Evolutionary conservation across 805 yeast genomes (phyloP).

Genomic region (Pichia ethanolica): DNA sequence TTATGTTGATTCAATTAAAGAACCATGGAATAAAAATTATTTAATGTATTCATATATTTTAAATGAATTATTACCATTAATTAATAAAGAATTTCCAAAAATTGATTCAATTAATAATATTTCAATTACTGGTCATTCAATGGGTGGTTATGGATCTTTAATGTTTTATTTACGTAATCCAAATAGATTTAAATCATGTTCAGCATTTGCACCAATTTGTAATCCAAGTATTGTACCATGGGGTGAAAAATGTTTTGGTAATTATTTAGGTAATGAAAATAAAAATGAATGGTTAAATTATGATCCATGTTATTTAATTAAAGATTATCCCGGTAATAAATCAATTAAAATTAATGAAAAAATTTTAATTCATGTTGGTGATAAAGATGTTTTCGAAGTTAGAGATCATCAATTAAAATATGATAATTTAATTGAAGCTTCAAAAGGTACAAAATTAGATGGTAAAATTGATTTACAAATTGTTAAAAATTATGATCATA

Average conservation of each 20-base stretch:
- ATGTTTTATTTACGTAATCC: constrained; percentile 60
- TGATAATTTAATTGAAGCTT: constrained; percentile 57
- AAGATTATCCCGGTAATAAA: constrained; percentile 37
- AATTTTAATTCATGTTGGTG: constrained; percentile 80
- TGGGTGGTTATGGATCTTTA: constrained; percentile 97
- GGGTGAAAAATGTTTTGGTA: constrained; percentile 81
- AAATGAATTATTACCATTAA: constrained; percentile 54
- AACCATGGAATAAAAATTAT: constrained; percentile 66
- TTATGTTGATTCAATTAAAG: constrained; percentile 75
- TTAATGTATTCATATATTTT: constrained; percentile 82
- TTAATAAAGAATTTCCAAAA: constrained; percentile 34
- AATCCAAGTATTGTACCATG: constrained; percentile 75
- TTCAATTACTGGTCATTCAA: constrained; percentile 92
- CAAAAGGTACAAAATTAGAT: constrained; percentile 49
- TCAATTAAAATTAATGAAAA: constrained; percentile 29
- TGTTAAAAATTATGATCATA: constrained; percentile 86
- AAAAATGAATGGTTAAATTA: constrained; percentile 60
- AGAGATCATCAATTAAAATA: constrained; percentile 57
- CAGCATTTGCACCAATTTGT: constrained; percentile 86
- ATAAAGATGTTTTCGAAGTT: constrained; percentile 62
- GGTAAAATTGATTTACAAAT: constrained; percentile 51
- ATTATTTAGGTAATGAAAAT: constrained; percentile 58
- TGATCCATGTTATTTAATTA: constrained; percentile 76
- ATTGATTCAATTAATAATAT: constrained; percentile 55
- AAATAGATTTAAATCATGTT: constrained; percentile 64